Evolutionary conservation across 1,284 basidiomycete species (phyloP).

Genomic region (Farysia itapuensis): DNA sequence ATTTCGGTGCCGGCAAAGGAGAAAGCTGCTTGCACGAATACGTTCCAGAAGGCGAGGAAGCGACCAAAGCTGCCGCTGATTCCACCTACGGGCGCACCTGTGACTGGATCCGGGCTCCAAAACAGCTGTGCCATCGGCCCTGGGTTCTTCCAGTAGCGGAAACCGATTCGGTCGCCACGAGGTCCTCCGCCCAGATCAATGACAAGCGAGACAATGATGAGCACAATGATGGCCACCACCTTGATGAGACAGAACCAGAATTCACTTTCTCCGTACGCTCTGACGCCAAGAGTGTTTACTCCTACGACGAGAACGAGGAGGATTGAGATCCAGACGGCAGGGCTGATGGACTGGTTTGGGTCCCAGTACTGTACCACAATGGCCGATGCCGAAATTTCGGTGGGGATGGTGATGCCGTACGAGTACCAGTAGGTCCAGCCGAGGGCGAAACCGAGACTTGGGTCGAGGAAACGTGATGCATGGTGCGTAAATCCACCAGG

Average conservation of each 20-base stretch:
- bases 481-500: slow-evolving; percentile 75
- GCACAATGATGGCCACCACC: slow-evolving; percentile 32
- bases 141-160: slow-evolving; percentile 59
- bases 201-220: slow-evolving; percentile 47
- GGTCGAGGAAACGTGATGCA: slow-evolving; percentile 76
- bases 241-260: slow-evolving; percentile 44
- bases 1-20: slow-evolving; percentile 80
- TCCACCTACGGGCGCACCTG: slow-evolving; percentile 42
- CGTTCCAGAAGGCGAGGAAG: slow-evolving; percentile 58
- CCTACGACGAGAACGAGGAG: slow-evolving; percentile 61
- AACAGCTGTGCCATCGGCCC: slow-evolving; percentile 60
- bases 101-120: slow-evolving; percentile 31
- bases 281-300: slow-evolving; percentile 64
- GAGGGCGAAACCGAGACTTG: slow-evolving; percentile 68
- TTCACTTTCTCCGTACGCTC: slow-evolving; percentile 69
- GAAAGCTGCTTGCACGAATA: slow-evolving; percentile 70
- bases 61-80: slow-evolving; percentile 67
- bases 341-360: slow-evolving; percentile 63
- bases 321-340: slow-evolving; percentile 62
- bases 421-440: slow-evolving; percentile 68
- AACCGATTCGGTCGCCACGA: slow-evolving; percentile 39
- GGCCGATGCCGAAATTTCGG: slow-evolving; percentile 68
- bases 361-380: slow-evolving; percentile 44
- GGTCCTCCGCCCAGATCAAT: slow-evolving; percentile 49
- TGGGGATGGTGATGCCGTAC: slow-evolving; percentile 67